Evolutionary conservation across 345 rosid genomes (phyloP).

Genomic region (Eutrema heterophyllum): DNA sequence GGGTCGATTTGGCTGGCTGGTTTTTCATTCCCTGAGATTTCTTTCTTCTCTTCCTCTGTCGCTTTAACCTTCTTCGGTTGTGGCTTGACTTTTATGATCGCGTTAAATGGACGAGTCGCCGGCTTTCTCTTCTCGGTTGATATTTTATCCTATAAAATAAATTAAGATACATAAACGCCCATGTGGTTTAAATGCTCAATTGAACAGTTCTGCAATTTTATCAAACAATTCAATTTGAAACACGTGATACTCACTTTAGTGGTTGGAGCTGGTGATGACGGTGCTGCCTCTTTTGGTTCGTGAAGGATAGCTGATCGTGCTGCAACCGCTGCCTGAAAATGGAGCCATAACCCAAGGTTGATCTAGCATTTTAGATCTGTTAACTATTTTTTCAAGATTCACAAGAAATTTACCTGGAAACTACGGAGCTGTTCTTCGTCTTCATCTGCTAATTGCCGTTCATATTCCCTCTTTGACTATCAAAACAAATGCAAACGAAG

Average conservation of each 20-base stretch:
- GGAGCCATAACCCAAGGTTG: not conserved
- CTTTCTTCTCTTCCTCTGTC: slow-evolving; percentile 31
- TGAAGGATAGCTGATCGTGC: slow-evolving; percentile 52
- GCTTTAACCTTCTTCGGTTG: slow-evolving; percentile 69
- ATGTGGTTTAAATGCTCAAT: not conserved
- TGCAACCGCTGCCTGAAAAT: slow-evolving; percentile 77
- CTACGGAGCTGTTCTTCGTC: slow-evolving; percentile 66
- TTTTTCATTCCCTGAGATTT: slow-evolving; percentile 19
- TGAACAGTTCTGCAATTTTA: not conserved
- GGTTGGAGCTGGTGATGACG: slow-evolving; percentile 22
- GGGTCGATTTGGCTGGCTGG: slow-evolving; percentile 17
- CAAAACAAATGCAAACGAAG: not conserved
- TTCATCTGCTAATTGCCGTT: slow-evolving; percentile 62
- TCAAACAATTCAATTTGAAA: not conserved
- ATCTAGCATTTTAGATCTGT: not conserved
- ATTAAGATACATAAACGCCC: slow-evolving; percentile 4
- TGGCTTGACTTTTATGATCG: slow-evolving; percentile 73
- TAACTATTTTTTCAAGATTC: not conserved
- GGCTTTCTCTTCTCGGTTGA: slow-evolving; percentile 52
- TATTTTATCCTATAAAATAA: slow-evolving; percentile 58
- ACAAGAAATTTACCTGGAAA: slow-evolving; percentile 61
- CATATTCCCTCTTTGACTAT: slow-evolving; percentile 77
- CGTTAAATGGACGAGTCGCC: slow-evolving; percentile 47
- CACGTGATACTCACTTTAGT: slow-evolving; percentile 42
- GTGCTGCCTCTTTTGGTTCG: slow-evolving; percentile 54